These are phyloP conservation scores for Trichosporon sp. DNA, from an alignment of 1,284 basidiomycete genomes.

Conservation along the genomic window DNA sequence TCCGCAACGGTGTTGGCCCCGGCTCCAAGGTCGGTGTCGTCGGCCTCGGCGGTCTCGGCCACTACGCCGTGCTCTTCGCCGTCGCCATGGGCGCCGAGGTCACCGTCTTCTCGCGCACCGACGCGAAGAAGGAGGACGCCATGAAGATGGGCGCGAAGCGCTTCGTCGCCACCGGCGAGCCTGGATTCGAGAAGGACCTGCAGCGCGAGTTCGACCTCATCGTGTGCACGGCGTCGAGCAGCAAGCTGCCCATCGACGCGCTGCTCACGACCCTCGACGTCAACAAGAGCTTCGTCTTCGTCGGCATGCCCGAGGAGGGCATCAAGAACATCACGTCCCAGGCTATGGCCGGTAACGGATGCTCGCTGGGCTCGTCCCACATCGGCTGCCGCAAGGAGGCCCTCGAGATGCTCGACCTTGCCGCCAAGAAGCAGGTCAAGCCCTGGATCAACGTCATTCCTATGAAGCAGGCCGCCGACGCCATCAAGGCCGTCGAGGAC, in stretches of 20 bases:
- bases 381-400: conserved; percentile 64
- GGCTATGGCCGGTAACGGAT: conserved; percentile 49
- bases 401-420: conserved; percentile 59
- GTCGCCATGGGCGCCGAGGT: conserved; percentile 61
- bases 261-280: conserved; percentile 56
- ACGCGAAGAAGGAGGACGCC: conserved; percentile 61
- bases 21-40: conserved; percentile 65
- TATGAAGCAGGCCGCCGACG: conserved; percentile 59
- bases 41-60: conserved; percentile 62
- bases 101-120: conserved; percentile 63
- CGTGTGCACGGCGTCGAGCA: conserved; percentile 55
- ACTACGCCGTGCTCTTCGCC: conserved; percentile 59
- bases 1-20: conserved; percentile 59
- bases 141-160: conserved; percentile 59
- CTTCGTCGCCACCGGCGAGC: conserved; percentile 53
- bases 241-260: conserved; percentile 50
- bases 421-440: conserved; percentile 56
- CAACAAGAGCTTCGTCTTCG: conserved; percentile 57
- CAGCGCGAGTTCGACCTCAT: conserved; percentile 59
- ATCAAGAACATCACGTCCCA: conserved; percentile 41
- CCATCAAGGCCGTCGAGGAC: conserved; percentile 56
- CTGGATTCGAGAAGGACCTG: conserved; percentile 53
- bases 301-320: conserved; percentile 53
- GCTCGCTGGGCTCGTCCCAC: conserved; percentile 52
- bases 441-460: conserved; percentile 57